Base-by-base conservation (phyloP, 257 asterid species). In the Penstemon barbatus region DNA sequence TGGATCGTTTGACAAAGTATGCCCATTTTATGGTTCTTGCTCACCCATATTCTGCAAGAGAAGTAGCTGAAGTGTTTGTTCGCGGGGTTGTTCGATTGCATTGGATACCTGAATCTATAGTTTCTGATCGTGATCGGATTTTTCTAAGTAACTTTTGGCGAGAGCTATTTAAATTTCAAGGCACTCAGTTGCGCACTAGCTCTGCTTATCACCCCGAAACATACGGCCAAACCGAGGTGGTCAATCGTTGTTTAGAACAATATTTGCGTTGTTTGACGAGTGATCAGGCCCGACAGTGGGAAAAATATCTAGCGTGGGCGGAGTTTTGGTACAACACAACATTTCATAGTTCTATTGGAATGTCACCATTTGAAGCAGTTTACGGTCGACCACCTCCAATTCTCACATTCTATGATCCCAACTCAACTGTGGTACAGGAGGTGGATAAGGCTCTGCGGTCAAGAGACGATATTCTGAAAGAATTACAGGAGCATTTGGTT, bases 271-370 rank as follows among this genome's bases (percentile, higher is more conserved):
- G 60, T 9, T 36, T 70, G 0, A 36, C 68, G 0, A 18, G 13
- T 0, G 36, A 39, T 0, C 7, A 36, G 10, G 69, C 62, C 0
- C 48, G 13, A 4, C 19, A 60, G 5, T 70, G 69, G 73, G 25
- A 19, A 19, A 19, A 19, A 19, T 19, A 19, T 19, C 25, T 0
- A 0, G 0, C 2, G 15, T 3, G 56, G 65, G 73, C 55, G 0
- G 8, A 68, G 11, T 67, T 39, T 38, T 67, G 63, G 72, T 42
- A 67, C 38, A 40, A 67, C 13, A 67, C 64, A 4, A 39, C 18
- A 4, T 43, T 40, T 6, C 25, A 53, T 2, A 7, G 42, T 0
- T 0, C 65, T 43, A 1, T 2, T 19, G 25, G 13, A 3, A 6
- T 2, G 0, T 5, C 66, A 2, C 48, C 64, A 2, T 61, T 1